Conservation (phyloP, 345 rosid species). For the Salix dunnii region DNA sequence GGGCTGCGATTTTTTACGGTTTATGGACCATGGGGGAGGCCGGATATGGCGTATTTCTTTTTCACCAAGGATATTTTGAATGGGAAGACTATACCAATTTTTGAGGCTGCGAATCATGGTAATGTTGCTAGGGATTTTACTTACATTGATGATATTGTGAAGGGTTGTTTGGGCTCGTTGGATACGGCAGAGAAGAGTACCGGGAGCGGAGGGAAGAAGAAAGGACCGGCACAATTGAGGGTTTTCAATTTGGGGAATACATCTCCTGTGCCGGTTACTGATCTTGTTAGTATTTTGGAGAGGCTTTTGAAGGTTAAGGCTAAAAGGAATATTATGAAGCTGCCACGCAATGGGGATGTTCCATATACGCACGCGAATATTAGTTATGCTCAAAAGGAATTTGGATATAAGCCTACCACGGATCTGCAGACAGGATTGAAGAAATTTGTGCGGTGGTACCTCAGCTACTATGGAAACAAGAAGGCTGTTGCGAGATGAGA, state of each 20-base stretch:
- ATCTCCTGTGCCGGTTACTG: conserved; percentile 80
- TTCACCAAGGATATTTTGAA: conserved; percentile 73
- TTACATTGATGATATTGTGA: conserved; percentile 88
- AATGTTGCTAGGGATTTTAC: conserved; percentile 90
- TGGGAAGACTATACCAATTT: conserved; percentile 62
- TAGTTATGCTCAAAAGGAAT: conserved; percentile 71
- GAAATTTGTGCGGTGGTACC: conserved; percentile 89
- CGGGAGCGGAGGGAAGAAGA: conserved; percentile 90
- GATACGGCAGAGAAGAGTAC: conserved; percentile 95
- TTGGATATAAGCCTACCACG: conserved; percentile 81
- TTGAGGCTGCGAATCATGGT: conserved; percentile 66
- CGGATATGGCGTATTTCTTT: conserved; percentile 94
- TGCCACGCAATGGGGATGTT: conserved; percentile 94
- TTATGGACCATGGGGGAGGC: conserved; percentile 94
- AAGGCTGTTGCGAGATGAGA: conserved; percentile 42
- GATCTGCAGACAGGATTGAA: conserved; percentile 84
- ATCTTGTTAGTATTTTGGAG: conserved; percentile 80
- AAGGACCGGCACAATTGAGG: conserved; percentile 75
- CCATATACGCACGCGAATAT: conserved; percentile 89
- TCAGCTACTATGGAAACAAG: conserved; percentile 63
- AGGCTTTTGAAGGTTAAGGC: conserved; percentile 81
- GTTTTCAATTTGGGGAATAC: conserved; percentile 91
- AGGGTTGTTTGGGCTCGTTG: conserved; percentile 77
- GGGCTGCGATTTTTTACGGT: conserved; percentile 85
- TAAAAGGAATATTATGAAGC: conserved; percentile 67